Base-by-base conservation (phyloP, 441 rosid genomes). In the Flueggea neowawraea region DNA sequence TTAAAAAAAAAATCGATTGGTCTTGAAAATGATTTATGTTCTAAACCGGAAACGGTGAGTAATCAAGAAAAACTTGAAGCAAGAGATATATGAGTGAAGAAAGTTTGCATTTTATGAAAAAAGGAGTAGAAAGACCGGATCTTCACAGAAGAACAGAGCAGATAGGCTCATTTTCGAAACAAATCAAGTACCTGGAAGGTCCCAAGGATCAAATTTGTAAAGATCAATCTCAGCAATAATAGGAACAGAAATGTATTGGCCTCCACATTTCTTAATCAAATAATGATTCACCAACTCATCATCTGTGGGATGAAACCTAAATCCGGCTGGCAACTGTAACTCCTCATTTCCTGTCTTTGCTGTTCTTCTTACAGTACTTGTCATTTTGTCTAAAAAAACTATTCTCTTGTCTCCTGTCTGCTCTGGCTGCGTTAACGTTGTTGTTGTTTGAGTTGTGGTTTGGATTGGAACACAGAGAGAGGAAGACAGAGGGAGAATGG, bases 281-380 rank as follows among this genome's bases (percentile, higher is more conserved):
- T 93, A 93, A 75, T 88, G 90, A 69, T 80, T 90, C 62, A 93
- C 98, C 63, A 92, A 68, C 76, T 92, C 98, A 11, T 92, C 98
- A 57, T 92, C 98, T 0, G 98, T 88, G 0, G 98, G 97, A 60
- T 93, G 98, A 69, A 93, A 93, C 81, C 97, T 76, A 82, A 93
- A 93, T 41, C 98, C 98, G 0, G 97, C 80, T 1, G 98, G 98
- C 65, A 93, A 85, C 53, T 77, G 76, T 3, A 90, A 32, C 66
- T 64, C 75, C 16, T 61, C 81, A 43, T 71, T 80, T 58, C 74
- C 82, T 87, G 31, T 10, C 16, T 31, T 31, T 31, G 31, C 63
- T 47, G 9, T 12, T 13, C 15, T 39, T 11, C 36, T 33, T 47
- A 47, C 12, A 47, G 14, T 12, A 10, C 50, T 47, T 9, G 4